Conservation (phyloP, 2,329 filamentous ascomycete species). For the Cladosporium phlei region DNA sequence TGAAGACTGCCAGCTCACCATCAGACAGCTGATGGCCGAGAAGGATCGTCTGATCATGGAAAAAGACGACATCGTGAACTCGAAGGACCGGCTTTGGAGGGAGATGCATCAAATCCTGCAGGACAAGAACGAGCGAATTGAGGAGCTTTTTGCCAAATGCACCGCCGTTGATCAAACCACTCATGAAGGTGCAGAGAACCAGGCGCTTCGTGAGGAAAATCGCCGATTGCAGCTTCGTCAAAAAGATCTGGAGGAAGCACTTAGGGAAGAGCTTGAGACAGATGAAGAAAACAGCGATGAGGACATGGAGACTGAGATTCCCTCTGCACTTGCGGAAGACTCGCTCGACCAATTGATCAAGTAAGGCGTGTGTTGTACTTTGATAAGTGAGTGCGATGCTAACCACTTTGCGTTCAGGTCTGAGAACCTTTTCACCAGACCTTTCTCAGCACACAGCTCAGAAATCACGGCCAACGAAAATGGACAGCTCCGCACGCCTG, state of each 20-base stretch:
- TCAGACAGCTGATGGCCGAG: slow-evolving; percentile 11
- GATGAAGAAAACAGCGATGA: background rate
- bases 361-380: background rate
- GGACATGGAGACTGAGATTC: background rate
- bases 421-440: too few relatives aligned
- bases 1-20: too few relatives aligned
- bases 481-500: background rate
- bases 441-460: background rate
- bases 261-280: background rate
- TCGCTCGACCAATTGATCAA: background rate
- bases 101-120: slow-evolving; percentile 6
- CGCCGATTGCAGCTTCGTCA: background rate
- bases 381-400: background rate
- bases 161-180: background rate
- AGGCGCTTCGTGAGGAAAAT: background rate
- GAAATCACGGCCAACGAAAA: background rate
- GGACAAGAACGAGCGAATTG: background rate
- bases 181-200: background rate
- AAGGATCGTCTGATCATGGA: slow-evolving; percentile 13
- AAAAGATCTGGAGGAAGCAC: background rate
- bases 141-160: background rate
- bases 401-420: background rate
- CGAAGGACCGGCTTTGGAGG: slow-evolving; percentile 15
- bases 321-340: background rate
- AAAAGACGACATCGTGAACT: slow-evolving; percentile 14